Percentiles rank a stretch among this genome's conserved stretches.
These are phyloP conservation scores for Penicillium goetzii DNA, from an alignment of 495 filamentous ascomycete genomes.

Conservation along the genomic window DNA sequence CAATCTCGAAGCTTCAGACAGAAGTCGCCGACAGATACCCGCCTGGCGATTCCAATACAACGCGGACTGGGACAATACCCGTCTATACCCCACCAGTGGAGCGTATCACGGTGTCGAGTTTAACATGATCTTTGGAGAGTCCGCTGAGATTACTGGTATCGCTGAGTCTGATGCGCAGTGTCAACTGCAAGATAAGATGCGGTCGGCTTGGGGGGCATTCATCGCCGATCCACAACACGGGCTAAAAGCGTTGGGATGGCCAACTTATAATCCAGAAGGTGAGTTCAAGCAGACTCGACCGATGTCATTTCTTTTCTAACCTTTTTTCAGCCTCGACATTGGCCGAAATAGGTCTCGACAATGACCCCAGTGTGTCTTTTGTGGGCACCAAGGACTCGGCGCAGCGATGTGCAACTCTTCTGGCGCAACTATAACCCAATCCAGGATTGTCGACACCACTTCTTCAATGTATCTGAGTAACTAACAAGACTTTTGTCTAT, in stretches of 20 bases:
- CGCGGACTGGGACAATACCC: slow-evolving; percentile 51
- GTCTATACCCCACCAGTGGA: slow-evolving; percentile 47
- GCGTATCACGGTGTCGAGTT: slow-evolving; percentile 55
- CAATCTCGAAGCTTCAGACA: slow-evolving; percentile 36
- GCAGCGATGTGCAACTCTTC: neutral
- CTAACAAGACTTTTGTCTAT: neutral
- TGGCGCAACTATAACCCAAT: neutral
- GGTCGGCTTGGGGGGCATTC: slow-evolving; percentile 54
- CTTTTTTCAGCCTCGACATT: neutral
- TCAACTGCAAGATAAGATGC: slow-evolving; percentile 43
- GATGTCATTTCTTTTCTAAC: neutral
- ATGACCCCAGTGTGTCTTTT: neutral
- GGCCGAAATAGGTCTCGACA: slow-evolving; percentile 2
- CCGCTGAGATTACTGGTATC: slow-evolving; percentile 39
- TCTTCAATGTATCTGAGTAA: neutral
- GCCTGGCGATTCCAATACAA: slow-evolving; percentile 58
- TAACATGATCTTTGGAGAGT: slow-evolving; percentile 53
- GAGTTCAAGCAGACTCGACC: slow-evolving; percentile 1
- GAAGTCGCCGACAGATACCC: slow-evolving; percentile 36
- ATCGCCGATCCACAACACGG: slow-evolving; percentile 51
- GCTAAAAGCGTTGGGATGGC: slow-evolving; percentile 46
- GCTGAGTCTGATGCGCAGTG: slow-evolving; percentile 34
- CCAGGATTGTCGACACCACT: neutral
- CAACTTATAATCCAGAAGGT: slow-evolving; percentile 35
- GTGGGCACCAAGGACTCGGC: neutral